Conservation (phyloP, 1,139 yeast species). For the Kodamaea suecica region DNA sequence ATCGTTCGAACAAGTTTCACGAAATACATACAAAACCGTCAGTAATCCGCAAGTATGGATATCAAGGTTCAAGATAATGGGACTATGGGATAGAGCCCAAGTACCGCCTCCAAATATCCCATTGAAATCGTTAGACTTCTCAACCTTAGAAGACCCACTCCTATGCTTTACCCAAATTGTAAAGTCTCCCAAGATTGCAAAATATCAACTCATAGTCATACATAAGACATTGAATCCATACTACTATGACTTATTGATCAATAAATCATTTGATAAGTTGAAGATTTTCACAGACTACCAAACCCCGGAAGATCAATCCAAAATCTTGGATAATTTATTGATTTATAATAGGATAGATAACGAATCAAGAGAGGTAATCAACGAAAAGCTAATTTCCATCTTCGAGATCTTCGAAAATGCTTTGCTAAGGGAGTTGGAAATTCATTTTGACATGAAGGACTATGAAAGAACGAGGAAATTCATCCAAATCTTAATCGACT, state of each 20-base stretch:
- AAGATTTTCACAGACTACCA: constrained; percentile 46
- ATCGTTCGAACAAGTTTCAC: constrained; percentile 35
- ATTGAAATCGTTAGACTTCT: constrained; percentile 9
- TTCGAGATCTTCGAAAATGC: constrained; percentile 75
- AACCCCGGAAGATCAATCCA: constrained; percentile 50
- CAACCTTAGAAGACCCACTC: constrained; percentile 27
- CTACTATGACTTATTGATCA: constrained; percentile 46
- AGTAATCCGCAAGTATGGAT: constrained; percentile 51
- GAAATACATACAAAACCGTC: constrained; percentile 36
- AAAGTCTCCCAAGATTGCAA: constrained; percentile 41
- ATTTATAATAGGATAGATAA: constrained; percentile 40
- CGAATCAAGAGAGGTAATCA: constrained; percentile 31
- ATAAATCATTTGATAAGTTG: constrained; percentile 46
- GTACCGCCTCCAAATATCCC: constrained; percentile 8
- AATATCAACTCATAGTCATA: constrained; percentile 40
- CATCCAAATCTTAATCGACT: constrained; percentile 34
- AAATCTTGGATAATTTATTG: constrained; percentile 38
- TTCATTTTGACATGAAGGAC: constrained; percentile 53
- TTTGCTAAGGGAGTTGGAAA: constrained; percentile 65
- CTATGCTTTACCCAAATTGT: constrained; percentile 39
- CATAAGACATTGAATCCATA: constrained; percentile 43
- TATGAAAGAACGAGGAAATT: constrained; percentile 34
- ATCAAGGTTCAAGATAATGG: constrained; percentile 44
- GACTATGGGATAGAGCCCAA: constrained; percentile 41
- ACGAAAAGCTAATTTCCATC: constrained; percentile 53